Evolutionary conservation across 2,329 filamentous ascomycete genomes (phyloP).

Genomic region (Epichloe sp.): DNA sequence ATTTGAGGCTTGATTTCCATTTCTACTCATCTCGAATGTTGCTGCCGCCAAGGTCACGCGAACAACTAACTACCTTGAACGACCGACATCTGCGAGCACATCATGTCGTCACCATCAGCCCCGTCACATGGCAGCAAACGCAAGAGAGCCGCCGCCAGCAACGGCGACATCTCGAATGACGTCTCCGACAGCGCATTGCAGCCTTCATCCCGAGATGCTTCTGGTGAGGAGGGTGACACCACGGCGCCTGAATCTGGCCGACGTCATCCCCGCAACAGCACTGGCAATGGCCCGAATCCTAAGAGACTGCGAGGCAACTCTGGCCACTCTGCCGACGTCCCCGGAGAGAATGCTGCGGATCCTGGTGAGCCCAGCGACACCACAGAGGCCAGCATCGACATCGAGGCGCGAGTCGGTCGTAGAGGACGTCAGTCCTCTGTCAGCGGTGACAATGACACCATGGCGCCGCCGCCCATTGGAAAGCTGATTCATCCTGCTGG

Average conservation of each 20-base stretch:
- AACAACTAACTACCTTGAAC: background rate
- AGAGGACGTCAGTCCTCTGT: slow-evolving; percentile 37
- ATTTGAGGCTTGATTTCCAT: background rate
- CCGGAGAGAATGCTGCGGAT: slow-evolving; percentile 39
- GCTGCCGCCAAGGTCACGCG: background rate
- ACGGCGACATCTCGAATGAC: slow-evolving; percentile 30
- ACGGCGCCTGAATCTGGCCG: slow-evolving; percentile 48
- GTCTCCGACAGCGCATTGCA: slow-evolving; percentile 42
- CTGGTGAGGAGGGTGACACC: slow-evolving; percentile 68
- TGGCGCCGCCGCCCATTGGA: slow-evolving; percentile 65
- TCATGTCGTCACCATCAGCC: slow-evolving; percentile 48
- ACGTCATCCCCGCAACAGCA: slow-evolving; percentile 47
- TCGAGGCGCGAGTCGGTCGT: slow-evolving; percentile 46
- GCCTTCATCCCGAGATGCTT: slow-evolving; percentile 70
- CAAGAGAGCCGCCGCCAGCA: slow-evolving; percentile 55
- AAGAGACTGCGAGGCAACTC: slow-evolving; percentile 69
- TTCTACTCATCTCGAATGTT: background rate
- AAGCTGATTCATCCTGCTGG: slow-evolving; percentile 73
- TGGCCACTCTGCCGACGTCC: slow-evolving; percentile 28
- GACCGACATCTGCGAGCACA: background rate
- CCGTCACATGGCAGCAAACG: slow-evolving; percentile 54
- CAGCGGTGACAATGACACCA: slow-evolving; percentile 32
- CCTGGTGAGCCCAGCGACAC: slow-evolving; percentile 58
- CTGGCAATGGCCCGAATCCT: slow-evolving; percentile 42
- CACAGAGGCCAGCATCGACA: slow-evolving; percentile 54